These are phyloP conservation scores for Manihot esculenta DNA, from an alignment of 441 rosid species.

Conservation along the genomic window DNA sequence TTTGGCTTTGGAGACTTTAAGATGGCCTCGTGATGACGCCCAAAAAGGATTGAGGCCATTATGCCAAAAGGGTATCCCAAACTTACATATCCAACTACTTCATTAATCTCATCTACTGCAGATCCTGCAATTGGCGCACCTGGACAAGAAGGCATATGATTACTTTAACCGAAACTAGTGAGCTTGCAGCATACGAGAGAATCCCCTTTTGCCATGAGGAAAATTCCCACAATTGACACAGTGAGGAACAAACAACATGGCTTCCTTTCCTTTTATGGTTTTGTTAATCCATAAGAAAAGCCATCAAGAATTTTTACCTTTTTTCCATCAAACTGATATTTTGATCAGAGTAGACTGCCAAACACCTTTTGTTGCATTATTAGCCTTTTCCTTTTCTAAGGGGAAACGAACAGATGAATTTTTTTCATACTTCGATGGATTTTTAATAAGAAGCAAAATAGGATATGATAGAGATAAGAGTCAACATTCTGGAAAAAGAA, in stretches of 20 bases:
- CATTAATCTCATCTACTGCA: constrained; percentile 69
- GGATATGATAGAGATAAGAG: background rate
- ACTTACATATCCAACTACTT: constrained; percentile 83
- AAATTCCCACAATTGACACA: background rate
- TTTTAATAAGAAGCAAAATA: background rate
- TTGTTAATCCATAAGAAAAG: background rate
- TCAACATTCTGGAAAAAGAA: background rate
- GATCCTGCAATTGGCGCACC: constrained; percentile 97
- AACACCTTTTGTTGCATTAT: background rate
- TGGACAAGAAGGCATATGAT: constrained; percentile 27
- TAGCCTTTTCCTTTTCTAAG: background rate
- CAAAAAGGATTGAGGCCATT: constrained; percentile 78
- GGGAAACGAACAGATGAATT: background rate
- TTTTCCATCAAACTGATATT: background rate
- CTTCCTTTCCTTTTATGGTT: background rate
- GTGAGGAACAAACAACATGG: background rate
- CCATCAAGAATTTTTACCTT: background rate
- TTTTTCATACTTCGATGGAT: background rate
- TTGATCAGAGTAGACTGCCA: no score
- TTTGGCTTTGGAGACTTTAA: constrained; percentile 72
- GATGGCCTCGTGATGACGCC: constrained; percentile 78
- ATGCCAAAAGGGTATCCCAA: constrained; percentile 90
- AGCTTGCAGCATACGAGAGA: background rate
- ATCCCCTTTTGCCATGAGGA: background rate
- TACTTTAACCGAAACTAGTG: background rate